Base-by-base conservation (phyloP, 2,329 filamentous ascomycete species). In the Beauveria sp. region DNA sequence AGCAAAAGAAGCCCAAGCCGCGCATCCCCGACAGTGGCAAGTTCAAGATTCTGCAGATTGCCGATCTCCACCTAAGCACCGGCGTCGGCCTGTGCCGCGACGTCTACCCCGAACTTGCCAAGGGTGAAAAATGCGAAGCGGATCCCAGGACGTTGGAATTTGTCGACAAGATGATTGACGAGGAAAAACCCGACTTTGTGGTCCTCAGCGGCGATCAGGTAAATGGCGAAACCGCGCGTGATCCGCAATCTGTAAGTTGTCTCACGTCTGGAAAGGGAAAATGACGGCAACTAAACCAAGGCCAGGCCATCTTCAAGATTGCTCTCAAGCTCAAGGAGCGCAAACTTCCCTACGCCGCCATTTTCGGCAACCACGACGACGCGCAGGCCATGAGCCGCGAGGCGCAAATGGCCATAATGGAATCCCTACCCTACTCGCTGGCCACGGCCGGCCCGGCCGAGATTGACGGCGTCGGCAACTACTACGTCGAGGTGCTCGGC, bases 331-430 rank as follows among this genome's bases (percentile, higher is more conserved):
- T 99, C 56, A 89, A 91, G 65, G 86, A 91, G 72, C 90, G 90
- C 72, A 91, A 91, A 69, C 91, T 98, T 43, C 95, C 95, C 0
- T 98, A 96, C 70, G 90, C 92, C 18, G 88, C 88, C 64, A 98
- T 99, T 63, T 97, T 98, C 70, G 95, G 95, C 62, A 99, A 99
- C 73, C 95, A 99, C 74, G 95, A 99, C 70, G 93, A 98, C 69
- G 93, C 98, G 78, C 88, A 88, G 40, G 86, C 90, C 51, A 82
- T 97, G 66, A 85, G 87, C 18, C 88, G 95, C 61, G 79, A 83
- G 5, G 84, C 85, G 2, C 88, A 95, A 70, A 98, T 99, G 93
- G 80, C 86, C 3, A 80, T 99, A 16, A 86, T 96, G 68, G 87
- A 96, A 72, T 86, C 87, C 1, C 81, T 99, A 0, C 95, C 95